Evolutionary conservation across 2,329 filamentous ascomycete genomes (phyloP).

Genomic region (Hypoxylon sp.): DNA sequence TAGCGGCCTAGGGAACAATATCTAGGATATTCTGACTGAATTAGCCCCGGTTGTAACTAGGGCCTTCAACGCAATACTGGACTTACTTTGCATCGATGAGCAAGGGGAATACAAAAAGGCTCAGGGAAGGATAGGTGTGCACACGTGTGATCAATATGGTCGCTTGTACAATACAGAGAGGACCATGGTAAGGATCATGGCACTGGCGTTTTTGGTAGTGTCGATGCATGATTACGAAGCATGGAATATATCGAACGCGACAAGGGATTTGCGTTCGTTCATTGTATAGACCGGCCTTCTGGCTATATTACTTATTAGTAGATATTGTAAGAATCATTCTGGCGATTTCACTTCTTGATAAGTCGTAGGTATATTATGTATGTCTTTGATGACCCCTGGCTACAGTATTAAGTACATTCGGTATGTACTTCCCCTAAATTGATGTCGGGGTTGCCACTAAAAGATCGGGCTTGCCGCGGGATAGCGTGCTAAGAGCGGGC

Average conservation of each 20-base stretch:
- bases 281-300: slow-evolving; percentile 48
- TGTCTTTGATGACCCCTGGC: background rate
- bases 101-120: slow-evolving; percentile 31
- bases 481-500: slow-evolving; percentile 12
- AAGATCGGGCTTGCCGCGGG: too few relatives aligned
- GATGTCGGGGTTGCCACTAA: slow-evolving; percentile 8
- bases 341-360: slow-evolving; percentile 12
- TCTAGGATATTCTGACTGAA: slow-evolving; percentile 32
- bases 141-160: slow-evolving; percentile 40
- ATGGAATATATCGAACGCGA: slow-evolving; percentile 45
- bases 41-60: slow-evolving; percentile 18
- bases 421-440: background rate
- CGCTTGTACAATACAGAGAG: slow-evolving; percentile 51
- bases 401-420: background rate
- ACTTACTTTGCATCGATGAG: slow-evolving; percentile 29
- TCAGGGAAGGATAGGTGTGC: slow-evolving; percentile 21
- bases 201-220: slow-evolving; percentile 49
- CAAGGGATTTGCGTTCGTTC: slow-evolving; percentile 42
- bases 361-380: background rate
- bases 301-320: slow-evolving; percentile 36
- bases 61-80: slow-evolving; percentile 8
- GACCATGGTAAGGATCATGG: slow-evolving; percentile 49
- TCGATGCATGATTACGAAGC: slow-evolving; percentile 50
- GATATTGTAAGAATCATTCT: slow-evolving; percentile 16
- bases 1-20: slow-evolving; percentile 41